phyloP scores from a whole-genome alignment of 108 stramenopile genomes.

The Nannochloropsis oceanica region DNA sequence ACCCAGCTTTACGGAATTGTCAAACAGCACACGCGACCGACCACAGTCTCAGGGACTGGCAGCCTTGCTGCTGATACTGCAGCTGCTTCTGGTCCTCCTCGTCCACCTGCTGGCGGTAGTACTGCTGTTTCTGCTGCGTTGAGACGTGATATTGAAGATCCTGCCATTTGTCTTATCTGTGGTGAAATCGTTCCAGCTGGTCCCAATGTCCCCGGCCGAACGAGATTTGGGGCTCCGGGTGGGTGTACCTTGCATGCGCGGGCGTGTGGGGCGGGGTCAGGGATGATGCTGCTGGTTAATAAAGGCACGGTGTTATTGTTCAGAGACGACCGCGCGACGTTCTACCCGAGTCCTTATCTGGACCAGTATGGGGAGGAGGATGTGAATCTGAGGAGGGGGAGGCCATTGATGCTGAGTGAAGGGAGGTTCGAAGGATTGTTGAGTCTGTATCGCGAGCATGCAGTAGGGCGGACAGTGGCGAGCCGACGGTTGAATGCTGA shows the following conservation, averaged over 20 bases:
- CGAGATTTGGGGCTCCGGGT: not conserved
- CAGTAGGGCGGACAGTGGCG: not conserved
- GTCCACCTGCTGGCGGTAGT: no score
- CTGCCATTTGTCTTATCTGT: not conserved
- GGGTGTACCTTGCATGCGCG: not conserved
- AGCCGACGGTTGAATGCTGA: not conserved
- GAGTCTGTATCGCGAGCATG: not conserved
- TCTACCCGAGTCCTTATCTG: not conserved
- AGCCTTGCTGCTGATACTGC: no score
- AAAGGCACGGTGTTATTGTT: not conserved
- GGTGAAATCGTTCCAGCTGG: not conserved
- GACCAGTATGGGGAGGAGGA: not conserved
- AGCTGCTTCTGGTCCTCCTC: no score
- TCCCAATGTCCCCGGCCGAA: not conserved
- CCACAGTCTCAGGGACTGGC: no score
- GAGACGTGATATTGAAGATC: not conserved
- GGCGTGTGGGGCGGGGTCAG: not conserved
- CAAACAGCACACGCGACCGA: not conserved
- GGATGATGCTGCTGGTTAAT: not conserved
- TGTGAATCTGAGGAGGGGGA: not conserved
- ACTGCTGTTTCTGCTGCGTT: not conserved
- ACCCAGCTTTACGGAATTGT: not conserved
- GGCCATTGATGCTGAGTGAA: not conserved
- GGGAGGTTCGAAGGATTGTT: not conserved
- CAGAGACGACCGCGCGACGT: not conserved